A percentile compares a stretch with the other conserved stretches of the same genome.
Evolutionary conservation across 148 eudicot genomes (phyloP).

Genomic region (Persicaria tinctoria): DNA sequence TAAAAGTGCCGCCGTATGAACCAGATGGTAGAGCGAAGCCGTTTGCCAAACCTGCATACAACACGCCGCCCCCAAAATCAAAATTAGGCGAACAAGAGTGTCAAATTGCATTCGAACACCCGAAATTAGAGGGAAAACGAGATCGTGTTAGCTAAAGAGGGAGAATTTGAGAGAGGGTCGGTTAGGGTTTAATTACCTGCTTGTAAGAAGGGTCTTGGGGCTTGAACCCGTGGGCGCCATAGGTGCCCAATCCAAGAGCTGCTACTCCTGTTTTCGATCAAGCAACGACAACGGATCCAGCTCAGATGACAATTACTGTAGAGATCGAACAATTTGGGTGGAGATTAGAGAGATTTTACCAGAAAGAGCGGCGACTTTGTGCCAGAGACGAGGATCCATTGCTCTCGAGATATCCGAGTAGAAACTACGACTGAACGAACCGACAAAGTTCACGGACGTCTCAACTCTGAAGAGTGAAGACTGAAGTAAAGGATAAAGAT

Average conservation of each 20-base stretch:
- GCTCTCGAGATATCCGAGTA: not conserved
- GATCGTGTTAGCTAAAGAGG: not conserved
- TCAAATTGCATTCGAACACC: not conserved
- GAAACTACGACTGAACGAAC: too few relatives aligned
- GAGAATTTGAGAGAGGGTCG: not conserved
- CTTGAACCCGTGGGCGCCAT: conserved; percentile 87
- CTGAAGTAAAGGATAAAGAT: too few relatives aligned
- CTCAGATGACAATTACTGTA: not conserved
- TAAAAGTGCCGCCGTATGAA: conserved; percentile 78
- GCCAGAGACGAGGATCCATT: conserved; percentile 78
- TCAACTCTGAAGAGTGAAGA: too few relatives aligned
- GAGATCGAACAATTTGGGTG: not conserved
- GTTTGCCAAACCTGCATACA: conserved; percentile 80
- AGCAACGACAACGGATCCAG: not conserved
- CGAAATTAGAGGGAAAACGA: conserved; percentile 1
- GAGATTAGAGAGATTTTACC: conserved; percentile 21
- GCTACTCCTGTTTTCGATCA: conserved; percentile 42
- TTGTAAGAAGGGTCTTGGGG: conserved; percentile 70
- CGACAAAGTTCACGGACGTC: too few relatives aligned
- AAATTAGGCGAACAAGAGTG: conserved; percentile 2
- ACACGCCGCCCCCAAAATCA: not conserved
- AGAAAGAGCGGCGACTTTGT: conserved; percentile 77
- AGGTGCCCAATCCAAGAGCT: conserved; percentile 81
- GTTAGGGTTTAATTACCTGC: conserved; percentile 33
- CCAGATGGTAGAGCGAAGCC: conserved; percentile 82